These are phyloP conservation scores for Acacia acuminata DNA, from an alignment of 306 rosid genomes.

Conservation along the genomic window DNA sequence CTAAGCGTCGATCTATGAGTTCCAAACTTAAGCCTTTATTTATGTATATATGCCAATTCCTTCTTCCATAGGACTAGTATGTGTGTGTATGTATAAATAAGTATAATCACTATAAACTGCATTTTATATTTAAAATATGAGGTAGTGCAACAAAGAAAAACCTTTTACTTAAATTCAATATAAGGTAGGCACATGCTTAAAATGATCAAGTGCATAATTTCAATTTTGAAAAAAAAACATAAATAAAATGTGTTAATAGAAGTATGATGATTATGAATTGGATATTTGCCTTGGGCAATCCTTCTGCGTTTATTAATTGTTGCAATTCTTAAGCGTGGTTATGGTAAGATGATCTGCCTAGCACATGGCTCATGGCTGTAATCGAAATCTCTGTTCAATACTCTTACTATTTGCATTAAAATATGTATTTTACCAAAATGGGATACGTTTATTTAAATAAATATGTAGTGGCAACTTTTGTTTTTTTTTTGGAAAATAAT, in stretches of 20 bases:
- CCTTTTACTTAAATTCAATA: too few relatives aligned
- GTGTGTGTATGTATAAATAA: too few relatives aligned
- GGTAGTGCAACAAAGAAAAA: too few relatives aligned
- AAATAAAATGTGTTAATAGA: neutral
- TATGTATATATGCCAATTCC: too few relatives aligned
- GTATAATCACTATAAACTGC: too few relatives aligned
- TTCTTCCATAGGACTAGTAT: too few relatives aligned
- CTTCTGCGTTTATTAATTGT: neutral
- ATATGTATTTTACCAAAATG: neutral
- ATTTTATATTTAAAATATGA: too few relatives aligned
- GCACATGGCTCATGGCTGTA: neutral
- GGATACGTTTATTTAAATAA: neutral
- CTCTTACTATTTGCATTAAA: neutral
- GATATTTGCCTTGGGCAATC: neutral
- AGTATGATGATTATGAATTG: neutral
- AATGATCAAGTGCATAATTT: neutral
- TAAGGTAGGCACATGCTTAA: neutral
- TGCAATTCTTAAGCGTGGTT: neutral
- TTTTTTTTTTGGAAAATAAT: neutral
- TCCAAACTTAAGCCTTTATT: too few relatives aligned
- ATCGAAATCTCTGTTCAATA: neutral
- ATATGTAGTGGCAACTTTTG: neutral
- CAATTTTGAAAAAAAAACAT: neutral
- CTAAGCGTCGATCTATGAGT: too few relatives aligned
- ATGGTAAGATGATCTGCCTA: neutral